These are phyloP conservation scores for Penicillium sp. DNA, from an alignment of 2,329 filamentous ascomycete genomes.

Conservation along the genomic window DNA sequence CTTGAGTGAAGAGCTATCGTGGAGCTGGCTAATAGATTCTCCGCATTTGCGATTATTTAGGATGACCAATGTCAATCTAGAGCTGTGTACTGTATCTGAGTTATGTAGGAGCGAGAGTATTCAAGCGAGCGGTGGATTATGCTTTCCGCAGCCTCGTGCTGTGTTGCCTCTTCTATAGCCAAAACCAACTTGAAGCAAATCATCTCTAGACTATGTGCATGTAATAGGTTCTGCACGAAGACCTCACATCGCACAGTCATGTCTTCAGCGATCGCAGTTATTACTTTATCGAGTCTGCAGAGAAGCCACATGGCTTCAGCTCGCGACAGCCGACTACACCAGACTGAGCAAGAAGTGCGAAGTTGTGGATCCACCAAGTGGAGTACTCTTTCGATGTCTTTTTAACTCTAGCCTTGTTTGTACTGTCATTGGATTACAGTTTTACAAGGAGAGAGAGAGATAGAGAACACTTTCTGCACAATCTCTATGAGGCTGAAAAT, in stretches of 20 bases:
- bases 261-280: neutral
- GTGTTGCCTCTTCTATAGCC: neutral
- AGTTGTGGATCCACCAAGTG: neutral
- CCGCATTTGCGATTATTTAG: neutral
- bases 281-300: neutral
- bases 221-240: neutral
- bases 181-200: too few species aligned
- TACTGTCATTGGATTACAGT: neutral
- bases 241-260: neutral
- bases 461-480: neutral
- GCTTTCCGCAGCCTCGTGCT: neutral
- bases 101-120: too few species aligned
- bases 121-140: too few species aligned
- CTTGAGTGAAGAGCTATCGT: too few species aligned
- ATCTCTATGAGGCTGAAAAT: slow-evolving; percentile 3
- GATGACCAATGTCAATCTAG: neutral
- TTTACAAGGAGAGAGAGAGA: neutral
- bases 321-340: neutral
- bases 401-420: neutral
- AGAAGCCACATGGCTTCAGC: neutral
- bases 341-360: slow-evolving; percentile 1
- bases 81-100: too few species aligned
- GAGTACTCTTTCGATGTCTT: neutral
- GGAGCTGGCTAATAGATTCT: too few species aligned
- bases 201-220: neutral